Evolutionary conservation across 495 filamentous ascomycete species (phyloP).

Genomic region (Daldinia bambusicola): DNA sequence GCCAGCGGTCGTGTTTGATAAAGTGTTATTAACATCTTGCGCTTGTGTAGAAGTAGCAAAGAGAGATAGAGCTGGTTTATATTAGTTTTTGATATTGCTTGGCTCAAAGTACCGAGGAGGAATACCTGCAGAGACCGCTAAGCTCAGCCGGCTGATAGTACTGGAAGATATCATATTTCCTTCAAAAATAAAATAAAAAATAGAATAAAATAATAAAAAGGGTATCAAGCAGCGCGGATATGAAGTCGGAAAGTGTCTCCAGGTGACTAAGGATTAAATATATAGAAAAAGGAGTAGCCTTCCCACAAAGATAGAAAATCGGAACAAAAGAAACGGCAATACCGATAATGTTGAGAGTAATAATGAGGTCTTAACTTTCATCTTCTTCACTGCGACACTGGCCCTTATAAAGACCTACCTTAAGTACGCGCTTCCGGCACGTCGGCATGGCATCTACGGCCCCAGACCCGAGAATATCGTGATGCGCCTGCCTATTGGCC

Average conservation of each 20-base stretch:
- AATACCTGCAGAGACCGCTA: conserved; percentile 33
- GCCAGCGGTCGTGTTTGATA: conserved; percentile 30
- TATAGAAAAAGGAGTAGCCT: conserved; percentile 9
- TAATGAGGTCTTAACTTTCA: not conserved
- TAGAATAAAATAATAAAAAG: not conserved
- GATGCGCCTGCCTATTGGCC: conserved; percentile 28
- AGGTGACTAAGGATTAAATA: conserved; percentile 19
- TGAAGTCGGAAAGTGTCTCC: not conserved
- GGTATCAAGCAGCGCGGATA: conserved; percentile 9
- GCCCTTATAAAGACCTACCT: conserved; percentile 1
- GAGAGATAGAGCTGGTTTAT: conserved; percentile 23
- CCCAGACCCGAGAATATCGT: conserved; percentile 13
- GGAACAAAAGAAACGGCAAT: conserved; percentile 12
- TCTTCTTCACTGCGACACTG: conserved; percentile 13
- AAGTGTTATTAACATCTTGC: conserved; percentile 24
- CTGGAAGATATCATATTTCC: conserved; percentile 34
- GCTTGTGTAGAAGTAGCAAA: conserved; percentile 27
- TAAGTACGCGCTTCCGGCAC: not conserved
- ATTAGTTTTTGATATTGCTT: conserved; percentile 7
- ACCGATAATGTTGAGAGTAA: not conserved
- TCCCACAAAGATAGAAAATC: conserved; percentile 30
- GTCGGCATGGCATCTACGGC: conserved; percentile 3
- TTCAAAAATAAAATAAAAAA: not conserved
- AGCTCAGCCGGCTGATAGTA: conserved; percentile 36
- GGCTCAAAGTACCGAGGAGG: not conserved